A percentile compares a stretch with the other conserved stretches of the same genome.
Conservation (phyloP, 495 filamentous ascomycete genomes). For the Tuber melanosporum region DNA sequence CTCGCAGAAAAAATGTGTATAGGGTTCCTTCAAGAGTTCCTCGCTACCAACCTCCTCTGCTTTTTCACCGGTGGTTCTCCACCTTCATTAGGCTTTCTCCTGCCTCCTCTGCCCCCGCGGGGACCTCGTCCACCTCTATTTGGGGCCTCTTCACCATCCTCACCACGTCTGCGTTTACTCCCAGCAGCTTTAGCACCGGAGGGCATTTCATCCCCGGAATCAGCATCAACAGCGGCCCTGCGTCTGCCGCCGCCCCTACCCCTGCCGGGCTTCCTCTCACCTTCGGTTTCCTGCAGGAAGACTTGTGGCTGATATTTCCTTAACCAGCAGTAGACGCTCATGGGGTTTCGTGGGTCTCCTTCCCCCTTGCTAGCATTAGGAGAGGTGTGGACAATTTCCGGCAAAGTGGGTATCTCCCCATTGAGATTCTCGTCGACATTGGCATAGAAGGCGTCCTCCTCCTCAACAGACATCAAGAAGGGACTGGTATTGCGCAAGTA, state of each 20-base stretch:
- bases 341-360: conserved; percentile 64
- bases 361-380: conserved; percentile 45
- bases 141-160: conserved; percentile 22
- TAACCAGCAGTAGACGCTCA: conserved; percentile 86
- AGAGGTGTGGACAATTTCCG: conserved; percentile 43
- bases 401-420: conserved; percentile 46
- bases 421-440: conserved; percentile 61
- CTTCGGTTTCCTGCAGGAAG: conserved; percentile 74
- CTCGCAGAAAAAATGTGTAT: not conserved
- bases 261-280: conserved; percentile 54
- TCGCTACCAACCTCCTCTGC: conserved; percentile 42
- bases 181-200: conserved; percentile 3
- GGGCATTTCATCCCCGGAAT: conserved; percentile 35
- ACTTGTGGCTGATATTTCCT: conserved; percentile 73
- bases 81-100: conserved; percentile 26
- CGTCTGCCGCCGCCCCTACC: conserved; percentile 45
- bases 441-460: conserved; percentile 72
- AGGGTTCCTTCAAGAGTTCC: conserved; percentile 28
- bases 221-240: conserved; percentile 28
- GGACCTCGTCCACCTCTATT: conserved; percentile 25
- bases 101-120: conserved; percentile 32
- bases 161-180: conserved; percentile 14
- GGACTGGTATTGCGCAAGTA: conserved; percentile 37
- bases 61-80: conserved; percentile 39
- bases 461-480: conserved; percentile 57